Percentiles rank a stretch among this genome's conserved stretches.
These are phyloP conservation scores for Lactifluus piperatus DNA, from an alignment of 768 basidiomycete species.

Conservation along the genomic window DNA sequence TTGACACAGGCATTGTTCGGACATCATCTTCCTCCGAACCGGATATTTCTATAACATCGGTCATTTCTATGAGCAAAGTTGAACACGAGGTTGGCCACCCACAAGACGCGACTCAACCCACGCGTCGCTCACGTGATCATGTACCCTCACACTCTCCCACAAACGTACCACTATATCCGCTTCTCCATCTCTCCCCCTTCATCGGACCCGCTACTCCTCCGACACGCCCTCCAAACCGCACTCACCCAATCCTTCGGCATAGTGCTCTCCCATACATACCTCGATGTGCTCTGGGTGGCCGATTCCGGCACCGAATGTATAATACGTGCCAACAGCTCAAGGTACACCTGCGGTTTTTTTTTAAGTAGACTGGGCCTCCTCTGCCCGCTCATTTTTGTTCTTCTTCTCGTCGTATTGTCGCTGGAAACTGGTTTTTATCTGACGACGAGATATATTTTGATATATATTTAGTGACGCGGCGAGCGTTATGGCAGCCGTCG, in stretches of 20 bases:
- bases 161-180: conserved; percentile 38
- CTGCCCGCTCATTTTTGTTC: too few species aligned
- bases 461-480: conserved; percentile 26
- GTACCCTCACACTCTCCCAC: neutral
- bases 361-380: too few species aligned
- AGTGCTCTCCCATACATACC: conserved; percentile 39
- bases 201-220: conserved; percentile 36
- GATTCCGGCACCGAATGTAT: conserved; percentile 34
- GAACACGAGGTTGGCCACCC: too few species aligned
- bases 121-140: neutral
- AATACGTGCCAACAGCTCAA: conserved; percentile 31
- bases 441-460: too few species aligned
- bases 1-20: neutral
- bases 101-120: too few species aligned
- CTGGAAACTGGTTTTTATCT: too few species aligned
- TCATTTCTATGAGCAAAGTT: neutral
- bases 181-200: conserved; percentile 34
- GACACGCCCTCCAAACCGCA: conserved; percentile 49
- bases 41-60: conserved; percentile 7
- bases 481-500: conserved; percentile 26
- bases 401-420: too few species aligned
- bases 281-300: conserved; percentile 52
- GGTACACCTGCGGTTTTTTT: too few species aligned
- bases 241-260: conserved; percentile 48
- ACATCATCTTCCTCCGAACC: conserved; percentile 5